phyloP scores from a whole-genome alignment of 2,329 filamentous ascomycete genomes.

The Ascosphaera apis region DNA sequence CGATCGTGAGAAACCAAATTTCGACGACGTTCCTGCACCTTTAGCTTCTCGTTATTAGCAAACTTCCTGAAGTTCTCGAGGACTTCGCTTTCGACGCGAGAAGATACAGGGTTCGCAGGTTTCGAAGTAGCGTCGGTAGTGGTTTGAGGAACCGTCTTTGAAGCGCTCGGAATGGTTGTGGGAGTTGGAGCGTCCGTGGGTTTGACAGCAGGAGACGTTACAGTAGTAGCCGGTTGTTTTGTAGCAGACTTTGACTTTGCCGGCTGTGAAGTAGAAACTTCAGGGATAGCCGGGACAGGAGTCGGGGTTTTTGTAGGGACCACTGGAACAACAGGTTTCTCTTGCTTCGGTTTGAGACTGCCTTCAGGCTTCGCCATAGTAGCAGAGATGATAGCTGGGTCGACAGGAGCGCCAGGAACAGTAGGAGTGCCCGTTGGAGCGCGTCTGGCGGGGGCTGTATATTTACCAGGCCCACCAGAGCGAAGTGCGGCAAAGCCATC shows the following conservation, averaged over 20 bases:
- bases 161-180: slow-evolving; percentile 11
- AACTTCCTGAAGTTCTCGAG: slow-evolving; percentile 42
- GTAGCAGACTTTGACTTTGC: slow-evolving; percentile 12
- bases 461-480: slow-evolving; percentile 42
- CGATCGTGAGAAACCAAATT: slow-evolving; percentile 46
- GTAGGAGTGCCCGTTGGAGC: slow-evolving; percentile 53
- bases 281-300: too few species aligned
- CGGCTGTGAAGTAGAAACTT: slow-evolving; percentile 31
- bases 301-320: slow-evolving; percentile 2
- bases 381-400: slow-evolving; percentile 81
- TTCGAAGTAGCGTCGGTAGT: slow-evolving; percentile 21
- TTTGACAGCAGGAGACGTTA: slow-evolving; percentile 8
- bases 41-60: slow-evolving; percentile 36
- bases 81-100: slow-evolving; percentile 37
- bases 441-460: slow-evolving; percentile 73
- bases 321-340: too few species aligned
- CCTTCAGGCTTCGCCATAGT: slow-evolving; percentile 36
- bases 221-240: slow-evolving; percentile 6
- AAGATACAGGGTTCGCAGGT: slow-evolving; percentile 29
- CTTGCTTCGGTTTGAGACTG: slow-evolving; percentile 10
- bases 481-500: slow-evolving; percentile 48
- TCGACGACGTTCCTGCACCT: slow-evolving; percentile 33
- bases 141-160: too few species aligned
- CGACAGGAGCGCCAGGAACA: slow-evolving; percentile 53
- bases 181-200: slow-evolving; percentile 9